Base-by-base conservation (phyloP, 768 basidiomycete species). In the Tylopilus sp. region DNA sequence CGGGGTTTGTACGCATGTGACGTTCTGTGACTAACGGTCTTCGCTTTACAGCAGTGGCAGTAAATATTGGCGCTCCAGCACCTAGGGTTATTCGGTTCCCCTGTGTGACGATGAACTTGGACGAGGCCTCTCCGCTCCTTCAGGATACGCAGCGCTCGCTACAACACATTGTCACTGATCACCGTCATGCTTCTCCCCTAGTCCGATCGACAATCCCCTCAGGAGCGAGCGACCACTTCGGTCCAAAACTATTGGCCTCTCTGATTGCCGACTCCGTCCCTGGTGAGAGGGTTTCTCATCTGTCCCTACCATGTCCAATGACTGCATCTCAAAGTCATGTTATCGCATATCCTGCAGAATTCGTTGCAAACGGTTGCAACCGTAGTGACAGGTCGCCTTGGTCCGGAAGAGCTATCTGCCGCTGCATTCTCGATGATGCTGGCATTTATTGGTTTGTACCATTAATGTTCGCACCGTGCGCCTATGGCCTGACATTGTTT, bases 401-500 rank as follows among this genome's bases (percentile, higher is more conserved):
- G 88, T 3, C 81, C 87, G 19, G 73, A 84, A 57, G 82, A 87
- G 60, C 73, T 90, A 16, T 86, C 86, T 1, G 83, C 80, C 2
- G 78, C 88, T 12, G 86, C 88, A 38, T 86, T 89, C 60, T 78
- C 85, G 28, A 71, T 86, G 64, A 89, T 89, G 87, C 70, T 90
- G 59, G 87, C 86, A 14, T 86, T 83, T 64, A 87, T 87, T 76
- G 85, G 86, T 80, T 71, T 83, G 83, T 84, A 67, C 63, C 63
- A 55, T 26, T 54, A 51, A 49, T 53, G 56, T 42, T 61, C 67
- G 44, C 54, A 28, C 45, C 54, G 49, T 58, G 51, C 60, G 43
- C 61, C 54, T 63, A 71, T 75, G 79, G 78, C 83, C 81, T 80
- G 78, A 81, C 75, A 64, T 80, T 74, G 61, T 65, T 63, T 56